These are phyloP conservation scores for Butyriboletus loyo DNA, from an alignment of 768 basidiomycete genomes.

Conservation along the genomic window DNA sequence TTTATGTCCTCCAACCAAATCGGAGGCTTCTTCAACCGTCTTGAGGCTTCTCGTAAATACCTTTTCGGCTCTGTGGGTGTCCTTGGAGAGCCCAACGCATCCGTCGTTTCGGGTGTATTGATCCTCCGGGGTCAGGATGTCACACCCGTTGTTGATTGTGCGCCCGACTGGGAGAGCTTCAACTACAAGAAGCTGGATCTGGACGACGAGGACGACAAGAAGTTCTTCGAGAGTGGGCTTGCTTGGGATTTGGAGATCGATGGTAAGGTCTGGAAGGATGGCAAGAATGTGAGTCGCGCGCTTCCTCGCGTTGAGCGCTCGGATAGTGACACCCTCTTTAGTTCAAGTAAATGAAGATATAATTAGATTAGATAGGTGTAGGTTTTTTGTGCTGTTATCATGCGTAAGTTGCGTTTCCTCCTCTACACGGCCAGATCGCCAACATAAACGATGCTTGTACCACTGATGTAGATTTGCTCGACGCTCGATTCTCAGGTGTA, in stretches of 20 bases:
- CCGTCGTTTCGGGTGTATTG: slow-evolving; percentile 76
- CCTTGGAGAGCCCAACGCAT: slow-evolving; percentile 75
- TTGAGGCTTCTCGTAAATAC: slow-evolving; percentile 96
- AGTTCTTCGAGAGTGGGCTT: slow-evolving; percentile 88
- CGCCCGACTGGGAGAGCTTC: slow-evolving; percentile 94
- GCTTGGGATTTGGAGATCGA: slow-evolving; percentile 91
- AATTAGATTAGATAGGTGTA: slow-evolving; percentile 25
- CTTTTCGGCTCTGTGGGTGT: slow-evolving; percentile 93
- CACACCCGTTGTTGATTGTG: slow-evolving; percentile 68
- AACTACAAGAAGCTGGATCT: slow-evolving; percentile 75
- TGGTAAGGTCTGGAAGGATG: slow-evolving; percentile 89
- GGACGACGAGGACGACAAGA: slow-evolving; percentile 69
- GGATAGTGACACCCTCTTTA: slow-evolving; percentile 1
- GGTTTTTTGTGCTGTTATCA: slow-evolving; percentile 12
- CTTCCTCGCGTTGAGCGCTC: neutral
- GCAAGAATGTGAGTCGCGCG: slow-evolving; percentile 72
- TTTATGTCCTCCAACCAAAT: slow-evolving; percentile 97
- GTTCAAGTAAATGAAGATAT: slow-evolving; percentile 21
- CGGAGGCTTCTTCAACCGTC: slow-evolving; percentile 94
- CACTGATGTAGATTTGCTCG: neutral
- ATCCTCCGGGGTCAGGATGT: slow-evolving; percentile 80
- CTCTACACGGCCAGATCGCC: neutral
- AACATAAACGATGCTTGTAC: neutral
- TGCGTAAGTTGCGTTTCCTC: slow-evolving; percentile 2
- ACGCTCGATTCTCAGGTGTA: neutral